Conservation (phyloP, 2,329 filamentous ascomycete species). For the Aspergillus amoenus region DNA sequence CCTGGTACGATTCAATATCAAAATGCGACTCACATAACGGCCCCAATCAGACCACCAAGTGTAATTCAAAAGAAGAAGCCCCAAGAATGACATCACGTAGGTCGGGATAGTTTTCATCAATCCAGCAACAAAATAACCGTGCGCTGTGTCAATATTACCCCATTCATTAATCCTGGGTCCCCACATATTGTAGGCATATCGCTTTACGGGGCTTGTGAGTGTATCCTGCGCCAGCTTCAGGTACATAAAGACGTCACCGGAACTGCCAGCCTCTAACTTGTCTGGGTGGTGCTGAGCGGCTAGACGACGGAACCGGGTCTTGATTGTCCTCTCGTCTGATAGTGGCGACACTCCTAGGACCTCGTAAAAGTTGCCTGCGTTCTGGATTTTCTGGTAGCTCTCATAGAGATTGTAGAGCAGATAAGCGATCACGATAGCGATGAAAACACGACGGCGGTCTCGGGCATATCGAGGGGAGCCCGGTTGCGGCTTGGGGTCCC, state of each 20-base stretch:
- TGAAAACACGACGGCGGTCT: slow-evolving; percentile 80
- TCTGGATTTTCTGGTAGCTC: slow-evolving; percentile 75
- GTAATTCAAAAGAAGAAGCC: slow-evolving; percentile 39
- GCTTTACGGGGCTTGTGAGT: slow-evolving; percentile 69
- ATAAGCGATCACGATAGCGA: slow-evolving; percentile 78
- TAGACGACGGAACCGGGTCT: slow-evolving; percentile 79
- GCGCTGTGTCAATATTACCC: slow-evolving; percentile 56
- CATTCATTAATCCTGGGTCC: slow-evolving; percentile 70
- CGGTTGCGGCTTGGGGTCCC: slow-evolving; percentile 71
- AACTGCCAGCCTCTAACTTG: slow-evolving; percentile 56
- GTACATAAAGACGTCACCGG: slow-evolving; percentile 68
- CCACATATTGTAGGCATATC: slow-evolving; percentile 89
- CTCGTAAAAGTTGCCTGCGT: slow-evolving; percentile 73
- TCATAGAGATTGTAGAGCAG: slow-evolving; percentile 92
- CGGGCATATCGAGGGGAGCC: slow-evolving; percentile 66
- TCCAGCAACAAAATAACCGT: slow-evolving; percentile 71
- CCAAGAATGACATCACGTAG: slow-evolving; percentile 39
- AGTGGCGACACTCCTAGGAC: slow-evolving; percentile 68
- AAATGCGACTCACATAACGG: slow-evolving; percentile 42
- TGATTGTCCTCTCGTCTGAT: slow-evolving; percentile 73
- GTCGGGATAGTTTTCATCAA: slow-evolving; percentile 47
- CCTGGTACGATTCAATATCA: not conserved
- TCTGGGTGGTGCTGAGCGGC: slow-evolving; percentile 75
- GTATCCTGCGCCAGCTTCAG: slow-evolving; percentile 82
- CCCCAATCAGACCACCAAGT: slow-evolving; percentile 44